A percentile compares a stretch with the other conserved stretches of the same genome.
Evolutionary conservation across 2,329 filamentous ascomycete genomes (phyloP).

Genomic region (Diaporthe sp.): DNA sequence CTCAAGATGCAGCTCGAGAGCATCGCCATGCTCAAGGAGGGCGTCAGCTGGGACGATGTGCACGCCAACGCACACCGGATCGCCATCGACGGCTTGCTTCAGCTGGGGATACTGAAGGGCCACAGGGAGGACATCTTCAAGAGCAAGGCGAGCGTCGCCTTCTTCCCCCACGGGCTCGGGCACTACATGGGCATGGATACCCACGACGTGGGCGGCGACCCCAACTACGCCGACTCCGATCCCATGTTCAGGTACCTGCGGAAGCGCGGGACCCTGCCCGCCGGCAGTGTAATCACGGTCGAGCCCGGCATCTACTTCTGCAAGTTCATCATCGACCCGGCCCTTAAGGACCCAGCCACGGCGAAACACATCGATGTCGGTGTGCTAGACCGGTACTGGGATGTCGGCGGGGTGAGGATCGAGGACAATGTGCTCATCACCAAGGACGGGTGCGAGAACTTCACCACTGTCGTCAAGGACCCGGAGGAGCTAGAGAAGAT

Average conservation of each 20-base stretch:
- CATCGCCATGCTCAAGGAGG: slow-evolving; percentile 79
- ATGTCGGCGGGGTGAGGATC: slow-evolving; percentile 82
- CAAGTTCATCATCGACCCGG: slow-evolving; percentile 87
- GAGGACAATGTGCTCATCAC: slow-evolving; percentile 77
- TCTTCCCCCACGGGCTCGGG: slow-evolving; percentile 75
- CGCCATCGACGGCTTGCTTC: slow-evolving; percentile 83
- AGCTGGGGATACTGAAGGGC: slow-evolving; percentile 80
- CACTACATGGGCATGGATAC: slow-evolving; percentile 95
- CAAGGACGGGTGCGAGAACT: slow-evolving; percentile 71
- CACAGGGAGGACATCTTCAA: slow-evolving; percentile 80
- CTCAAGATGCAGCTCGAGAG: slow-evolving; percentile 88
- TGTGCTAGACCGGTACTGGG: slow-evolving; percentile 85
- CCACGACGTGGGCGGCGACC: slow-evolving; percentile 86
- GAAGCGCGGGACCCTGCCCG: slow-evolving; percentile 81
- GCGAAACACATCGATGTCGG: slow-evolving; percentile 81
- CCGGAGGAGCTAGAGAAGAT: slow-evolving; percentile 70
- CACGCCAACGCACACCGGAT: slow-evolving; percentile 85
- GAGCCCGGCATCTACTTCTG: slow-evolving; percentile 97
- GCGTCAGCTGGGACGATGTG: slow-evolving; percentile 84
- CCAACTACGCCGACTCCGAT: slow-evolving; percentile 84
- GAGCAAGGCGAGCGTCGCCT: slow-evolving; percentile 86
- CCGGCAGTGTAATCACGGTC: slow-evolving; percentile 89
- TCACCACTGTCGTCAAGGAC: slow-evolving; percentile 76
- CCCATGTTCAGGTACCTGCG: slow-evolving; percentile 89
- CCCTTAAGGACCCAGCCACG: slow-evolving; percentile 79